Percentiles rank a stretch among this genome's conserved stretches.
Evolutionary conservation across 164 flowering plant species (phyloP).

Genomic region (Magnolia kwangsiensis): DNA sequence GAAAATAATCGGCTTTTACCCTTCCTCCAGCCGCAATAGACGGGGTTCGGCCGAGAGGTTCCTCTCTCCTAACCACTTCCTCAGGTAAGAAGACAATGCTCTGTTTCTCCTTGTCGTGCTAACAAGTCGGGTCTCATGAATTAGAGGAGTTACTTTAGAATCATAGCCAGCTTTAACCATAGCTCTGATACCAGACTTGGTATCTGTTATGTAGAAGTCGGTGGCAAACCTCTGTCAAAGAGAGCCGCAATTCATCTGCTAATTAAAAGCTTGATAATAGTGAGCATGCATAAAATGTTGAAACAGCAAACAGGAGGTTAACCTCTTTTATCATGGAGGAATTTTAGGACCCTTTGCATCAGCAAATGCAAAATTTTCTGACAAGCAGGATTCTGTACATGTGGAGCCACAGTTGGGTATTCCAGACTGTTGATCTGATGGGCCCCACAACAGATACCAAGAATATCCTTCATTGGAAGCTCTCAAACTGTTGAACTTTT

Average conservation of each 20-base stretch:
- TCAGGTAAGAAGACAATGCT: conserved; percentile 43
- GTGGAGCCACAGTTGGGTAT: too few species aligned
- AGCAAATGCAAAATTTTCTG: too few species aligned
- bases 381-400: too few species aligned
- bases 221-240: conserved; percentile 57
- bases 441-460: too few species aligned
- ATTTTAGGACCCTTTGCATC: too few species aligned
- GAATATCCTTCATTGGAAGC: too few species aligned
- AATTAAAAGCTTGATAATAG: background rate
- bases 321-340: too few species aligned
- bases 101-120: conserved; percentile 33
- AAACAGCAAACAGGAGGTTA: too few species aligned
- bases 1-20: conserved; percentile 29
- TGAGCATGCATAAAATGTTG: too few species aligned
- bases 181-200: conserved; percentile 49
- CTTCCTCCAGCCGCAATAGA: conserved; percentile 52
- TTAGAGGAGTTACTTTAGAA: conserved; percentile 44
- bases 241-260: conserved; percentile 7
- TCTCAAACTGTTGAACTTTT: too few species aligned
- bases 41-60: conserved; percentile 45
- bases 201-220: conserved; percentile 63
- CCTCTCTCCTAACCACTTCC: conserved; percentile 53
- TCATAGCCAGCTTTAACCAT: conserved; percentile 62
- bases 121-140: conserved; percentile 48
- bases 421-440: too few species aligned